Evolutionary conservation across 352 stramenopile genomes (phyloP).

Genomic region (Globisporangium parvum): DNA sequence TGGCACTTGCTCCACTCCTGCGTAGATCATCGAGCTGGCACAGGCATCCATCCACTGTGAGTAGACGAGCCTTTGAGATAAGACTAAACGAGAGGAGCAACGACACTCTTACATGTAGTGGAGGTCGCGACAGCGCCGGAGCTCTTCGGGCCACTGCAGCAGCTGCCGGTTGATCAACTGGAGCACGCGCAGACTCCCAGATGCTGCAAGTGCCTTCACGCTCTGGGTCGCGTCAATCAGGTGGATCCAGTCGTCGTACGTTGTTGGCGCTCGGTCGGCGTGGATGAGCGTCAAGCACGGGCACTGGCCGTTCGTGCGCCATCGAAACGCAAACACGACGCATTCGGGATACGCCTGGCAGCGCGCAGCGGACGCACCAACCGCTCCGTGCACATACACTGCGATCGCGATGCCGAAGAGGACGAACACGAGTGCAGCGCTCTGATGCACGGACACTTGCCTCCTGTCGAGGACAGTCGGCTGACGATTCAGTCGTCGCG

Average conservation of each 20-base stretch:
- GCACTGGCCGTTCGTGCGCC: slow-evolving; percentile 9
- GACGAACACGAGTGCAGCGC: slow-evolving; percentile 9
- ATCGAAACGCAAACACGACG: slow-evolving; percentile 23
- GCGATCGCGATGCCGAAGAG: slow-evolving; percentile 11
- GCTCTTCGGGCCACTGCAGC: slow-evolving; percentile 15
- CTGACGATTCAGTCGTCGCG: background rate
- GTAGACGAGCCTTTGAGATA: too few relatives aligned
- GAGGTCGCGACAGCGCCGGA: slow-evolving; percentile 24
- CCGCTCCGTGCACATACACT: slow-evolving; percentile 4
- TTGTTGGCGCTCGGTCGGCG: slow-evolving; percentile 20
- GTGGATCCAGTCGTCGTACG: slow-evolving; percentile 29
- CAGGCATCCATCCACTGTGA: too few relatives aligned
- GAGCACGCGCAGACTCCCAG: slow-evolving; percentile 23
- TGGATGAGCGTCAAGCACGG: slow-evolving; percentile 30
- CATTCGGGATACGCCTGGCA: slow-evolving; percentile 21
- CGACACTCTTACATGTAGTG: slow-evolving; percentile 26
- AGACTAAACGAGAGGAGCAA: too few relatives aligned
- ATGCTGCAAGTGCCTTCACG: slow-evolving; percentile 16
- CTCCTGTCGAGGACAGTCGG: background rate
- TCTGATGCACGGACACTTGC: slow-evolving; percentile 7
- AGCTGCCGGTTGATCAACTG: slow-evolving; percentile 32
- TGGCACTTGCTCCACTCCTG: slow-evolving; percentile 20
- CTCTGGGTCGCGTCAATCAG: slow-evolving; percentile 19
- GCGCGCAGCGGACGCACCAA: slow-evolving; percentile 7
- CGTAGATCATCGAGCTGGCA: slow-evolving; percentile 25